These are phyloP conservation scores for Oryza glumipatula DNA, from an alignment of 176 grass and related monocot species.

Conservation along the genomic window DNA sequence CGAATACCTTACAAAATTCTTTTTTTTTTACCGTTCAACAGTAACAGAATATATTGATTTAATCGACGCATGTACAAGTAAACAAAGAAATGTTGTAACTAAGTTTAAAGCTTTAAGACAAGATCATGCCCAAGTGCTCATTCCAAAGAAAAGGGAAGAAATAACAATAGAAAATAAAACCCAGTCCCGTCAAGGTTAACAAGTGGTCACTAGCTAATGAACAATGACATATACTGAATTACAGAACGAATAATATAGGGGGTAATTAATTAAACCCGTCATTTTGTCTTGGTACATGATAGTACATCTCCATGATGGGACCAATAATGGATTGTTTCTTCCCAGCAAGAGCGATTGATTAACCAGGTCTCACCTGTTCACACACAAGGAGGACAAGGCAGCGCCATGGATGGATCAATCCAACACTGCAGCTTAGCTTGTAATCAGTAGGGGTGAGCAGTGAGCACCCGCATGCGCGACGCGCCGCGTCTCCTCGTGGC, in stretches of 20 bases:
- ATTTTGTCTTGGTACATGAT: slow-evolving; percentile 2
- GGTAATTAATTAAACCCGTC: slow-evolving; percentile 5
- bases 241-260: not conserved
- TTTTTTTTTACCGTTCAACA: not conserved
- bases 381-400: not conserved
- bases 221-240: not conserved
- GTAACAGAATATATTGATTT: not conserved
- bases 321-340: not conserved
- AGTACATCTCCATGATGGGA: not conserved
- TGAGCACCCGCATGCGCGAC: not conserved
- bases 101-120: not conserved
- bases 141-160: not conserved
- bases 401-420: not conserved
- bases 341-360: not conserved
- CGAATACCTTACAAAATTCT: not conserved
- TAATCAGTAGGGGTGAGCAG: too few relatives aligned
- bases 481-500: not conserved
- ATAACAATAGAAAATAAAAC: not conserved
- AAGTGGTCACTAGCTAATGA: not conserved
- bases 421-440: not conserved
- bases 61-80: not conserved
- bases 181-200: not conserved
- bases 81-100: not conserved
- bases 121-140: not conserved
- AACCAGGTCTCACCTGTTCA: slow-evolving; percentile 14